These are phyloP conservation scores for Saraca asoca DNA, from an alignment of 331 rosid genomes.

Conservation along the genomic window DNA sequence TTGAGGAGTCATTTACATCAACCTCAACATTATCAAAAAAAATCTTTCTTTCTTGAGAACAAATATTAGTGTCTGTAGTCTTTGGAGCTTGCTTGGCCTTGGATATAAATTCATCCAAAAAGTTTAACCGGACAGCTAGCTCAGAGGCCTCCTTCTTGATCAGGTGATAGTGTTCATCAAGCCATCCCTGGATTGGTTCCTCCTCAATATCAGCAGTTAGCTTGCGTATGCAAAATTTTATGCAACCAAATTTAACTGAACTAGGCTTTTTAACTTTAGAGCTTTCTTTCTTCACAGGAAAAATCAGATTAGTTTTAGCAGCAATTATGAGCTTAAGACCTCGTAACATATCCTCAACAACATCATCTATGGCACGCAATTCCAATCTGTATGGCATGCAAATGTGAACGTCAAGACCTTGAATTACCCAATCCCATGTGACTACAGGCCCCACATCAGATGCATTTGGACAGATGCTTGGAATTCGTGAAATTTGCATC, in stretches of 20 bases:
- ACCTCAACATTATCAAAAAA: slow-evolving; percentile 65
- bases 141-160: slow-evolving; percentile 93
- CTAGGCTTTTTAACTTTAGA: slow-evolving; percentile 69
- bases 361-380: slow-evolving; percentile 96
- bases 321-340: slow-evolving; percentile 80
- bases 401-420: slow-evolving; percentile 87
- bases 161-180: slow-evolving; percentile 91
- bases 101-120: slow-evolving; percentile 70
- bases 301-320: slow-evolving; percentile 72
- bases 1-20: slow-evolving; percentile 66
- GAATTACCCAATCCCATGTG: slow-evolving; percentile 97
- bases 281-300: slow-evolving; percentile 75
- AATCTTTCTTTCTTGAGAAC: slow-evolving; percentile 61
- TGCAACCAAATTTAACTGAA: slow-evolving; percentile 83
- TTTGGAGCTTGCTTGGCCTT: slow-evolving; percentile 60
- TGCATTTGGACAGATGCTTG: slow-evolving; percentile 56
- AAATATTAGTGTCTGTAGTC: slow-evolving; percentile 50
- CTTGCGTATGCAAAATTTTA: slow-evolving; percentile 81
- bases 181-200: slow-evolving; percentile 98
- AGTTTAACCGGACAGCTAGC: slow-evolving; percentile 79
- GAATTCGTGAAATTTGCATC: slow-evolving; percentile 95
- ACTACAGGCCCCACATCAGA: slow-evolving; percentile 49
- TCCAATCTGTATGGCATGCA: slow-evolving; percentile 90
- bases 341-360: slow-evolving; percentile 89
- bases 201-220: slow-evolving; percentile 92